Percentiles rank a stretch among this genome's conserved stretches.
Conservation (phyloP, 2,329 filamentous ascomycete genomes). For the Didymellaceae sp. region DNA sequence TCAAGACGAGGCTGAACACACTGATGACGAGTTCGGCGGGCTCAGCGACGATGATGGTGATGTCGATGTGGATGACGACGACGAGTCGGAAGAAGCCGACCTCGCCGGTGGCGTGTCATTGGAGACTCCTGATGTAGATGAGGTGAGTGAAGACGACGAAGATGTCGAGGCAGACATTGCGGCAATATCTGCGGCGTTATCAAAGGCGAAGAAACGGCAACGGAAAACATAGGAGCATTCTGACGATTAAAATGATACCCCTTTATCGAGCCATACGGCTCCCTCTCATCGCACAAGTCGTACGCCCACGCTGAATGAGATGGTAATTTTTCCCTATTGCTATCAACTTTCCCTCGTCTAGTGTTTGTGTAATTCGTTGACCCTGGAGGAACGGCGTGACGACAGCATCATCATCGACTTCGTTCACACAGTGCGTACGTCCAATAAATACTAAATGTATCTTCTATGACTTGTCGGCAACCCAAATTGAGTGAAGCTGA, state of each 20-base stretch:
- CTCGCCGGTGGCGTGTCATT: constrained; percentile 24
- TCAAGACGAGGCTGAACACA: constrained; percentile 27
- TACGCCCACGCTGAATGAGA: not conserved
- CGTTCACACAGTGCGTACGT: too few species aligned
- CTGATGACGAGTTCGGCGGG: constrained; percentile 42
- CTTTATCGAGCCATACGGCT: constrained; percentile 13
- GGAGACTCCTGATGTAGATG: constrained; percentile 20
- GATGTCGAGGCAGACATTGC: constrained; percentile 43
- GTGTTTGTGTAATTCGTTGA: too few species aligned
- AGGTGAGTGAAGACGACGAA: constrained; percentile 38
- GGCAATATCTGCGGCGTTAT: constrained; percentile 43
- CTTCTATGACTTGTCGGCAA: too few species aligned
- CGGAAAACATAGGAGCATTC: constrained; percentile 24
- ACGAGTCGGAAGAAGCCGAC: constrained; percentile 27
- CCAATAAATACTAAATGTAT: too few species aligned
- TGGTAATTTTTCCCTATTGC: too few species aligned
- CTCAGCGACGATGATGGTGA: constrained; percentile 40
- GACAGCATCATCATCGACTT: too few species aligned
- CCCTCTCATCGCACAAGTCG: not conserved
- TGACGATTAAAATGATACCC: constrained; percentile 42
- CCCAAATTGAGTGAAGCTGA: too few species aligned
- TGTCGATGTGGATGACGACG: constrained; percentile 25
- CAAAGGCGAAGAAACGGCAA: constrained; percentile 44
- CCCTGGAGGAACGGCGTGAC: too few species aligned
- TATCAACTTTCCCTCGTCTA: too few species aligned